Conservation (phyloP, 345 rosid species). For the Viola odorata region DNA sequence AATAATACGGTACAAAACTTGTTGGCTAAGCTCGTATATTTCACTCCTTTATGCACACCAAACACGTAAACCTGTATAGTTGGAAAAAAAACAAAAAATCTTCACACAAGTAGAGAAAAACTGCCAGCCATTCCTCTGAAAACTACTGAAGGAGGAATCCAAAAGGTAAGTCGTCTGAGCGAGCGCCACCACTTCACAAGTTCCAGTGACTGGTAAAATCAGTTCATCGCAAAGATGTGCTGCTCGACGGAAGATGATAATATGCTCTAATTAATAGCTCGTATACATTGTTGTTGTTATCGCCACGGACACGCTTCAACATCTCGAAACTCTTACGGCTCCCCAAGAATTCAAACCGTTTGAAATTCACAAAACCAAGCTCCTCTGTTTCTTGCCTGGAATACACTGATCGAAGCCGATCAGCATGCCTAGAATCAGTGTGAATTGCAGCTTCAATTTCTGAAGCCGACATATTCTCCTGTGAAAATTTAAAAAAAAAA, state of each 20-base stretch:
- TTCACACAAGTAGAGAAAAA: neutral
- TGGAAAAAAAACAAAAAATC: conserved; percentile 9
- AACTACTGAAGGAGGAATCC: too few relatives aligned
- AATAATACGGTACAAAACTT: neutral
- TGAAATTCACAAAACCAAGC: conserved; percentile 43
- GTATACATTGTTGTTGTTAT: conserved; percentile 69
- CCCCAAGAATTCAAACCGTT: conserved; percentile 70
- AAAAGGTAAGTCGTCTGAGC: too few relatives aligned
- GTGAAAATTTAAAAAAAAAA: conserved; percentile 1
- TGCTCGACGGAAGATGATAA: neutral
- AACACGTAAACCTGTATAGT: too few relatives aligned
- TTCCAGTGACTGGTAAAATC: too few relatives aligned
- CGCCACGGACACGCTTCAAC: conserved; percentile 75
- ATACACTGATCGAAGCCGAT: conserved; percentile 60
- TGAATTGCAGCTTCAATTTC: conserved; percentile 78
- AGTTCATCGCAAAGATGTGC: too few relatives aligned
- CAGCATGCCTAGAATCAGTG: conserved; percentile 83
- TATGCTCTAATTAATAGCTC: conserved; percentile 76
- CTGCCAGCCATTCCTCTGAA: too few relatives aligned
- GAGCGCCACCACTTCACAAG: too few relatives aligned
- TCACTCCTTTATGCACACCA: too few relatives aligned
- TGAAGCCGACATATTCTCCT: conserved; percentile 65
- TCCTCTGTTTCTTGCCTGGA: conserved; percentile 48
- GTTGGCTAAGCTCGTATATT: too few relatives aligned
- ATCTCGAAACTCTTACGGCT: conserved; percentile 70